These are phyloP conservation scores for Bruguiera hainesii DNA, from an alignment of 441 rosid species.

Conservation along the genomic window DNA sequence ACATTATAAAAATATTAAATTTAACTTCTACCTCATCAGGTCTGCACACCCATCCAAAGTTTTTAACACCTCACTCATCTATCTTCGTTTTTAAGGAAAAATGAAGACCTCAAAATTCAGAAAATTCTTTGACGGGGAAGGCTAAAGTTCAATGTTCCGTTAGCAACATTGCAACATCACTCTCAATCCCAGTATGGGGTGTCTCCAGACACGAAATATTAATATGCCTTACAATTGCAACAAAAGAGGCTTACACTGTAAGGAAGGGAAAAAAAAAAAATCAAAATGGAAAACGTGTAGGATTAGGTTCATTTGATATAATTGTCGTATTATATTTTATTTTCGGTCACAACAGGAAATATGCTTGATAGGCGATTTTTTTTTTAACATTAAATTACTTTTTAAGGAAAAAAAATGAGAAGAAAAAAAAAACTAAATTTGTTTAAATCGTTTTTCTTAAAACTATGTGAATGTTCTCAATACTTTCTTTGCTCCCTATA, in stretches of 20 bases:
- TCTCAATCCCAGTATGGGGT: constrained; percentile 17
- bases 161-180: background rate
- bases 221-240: constrained; percentile 12
- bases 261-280: background rate
- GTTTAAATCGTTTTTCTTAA: too few relatives aligned
- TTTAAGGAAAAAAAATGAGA: background rate
- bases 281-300: background rate
- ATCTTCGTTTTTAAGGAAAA: constrained; percentile 35
- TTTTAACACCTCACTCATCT: constrained; percentile 39
- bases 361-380: too few relatives aligned
- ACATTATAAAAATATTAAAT: constrained; percentile 19
- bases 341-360: too few relatives aligned
- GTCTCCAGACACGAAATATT: constrained; percentile 1
- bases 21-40: constrained; percentile 22
- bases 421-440: background rate
- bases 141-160: background rate
- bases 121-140: constrained; percentile 5
- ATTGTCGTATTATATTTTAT: too few relatives aligned
- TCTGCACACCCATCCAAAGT: constrained; percentile 23
- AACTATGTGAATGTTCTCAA: too few relatives aligned
- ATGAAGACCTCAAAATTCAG: constrained; percentile 19
- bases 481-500: too few relatives aligned
- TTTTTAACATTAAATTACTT: too few relatives aligned
- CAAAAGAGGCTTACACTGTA: constrained; percentile 2
- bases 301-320: background rate